Conservation (phyloP, 2,329 filamentous ascomycete species). For the Aspergillus melleus region DNA sequence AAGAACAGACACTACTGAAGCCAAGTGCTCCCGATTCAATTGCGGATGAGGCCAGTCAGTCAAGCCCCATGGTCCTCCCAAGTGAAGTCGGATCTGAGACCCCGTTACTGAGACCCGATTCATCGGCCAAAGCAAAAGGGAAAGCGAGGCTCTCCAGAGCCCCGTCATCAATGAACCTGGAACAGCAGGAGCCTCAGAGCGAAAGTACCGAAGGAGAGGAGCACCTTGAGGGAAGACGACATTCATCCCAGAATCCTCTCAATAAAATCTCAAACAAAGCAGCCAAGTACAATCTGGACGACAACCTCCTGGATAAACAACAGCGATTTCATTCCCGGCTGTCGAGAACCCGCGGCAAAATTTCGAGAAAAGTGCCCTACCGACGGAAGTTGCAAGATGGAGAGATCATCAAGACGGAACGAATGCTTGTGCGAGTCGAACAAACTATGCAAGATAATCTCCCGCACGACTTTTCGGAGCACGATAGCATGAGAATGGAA, state of each 20-base stretch:
- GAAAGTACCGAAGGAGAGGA: slow-evolving; percentile 24
- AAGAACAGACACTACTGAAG: slow-evolving; percentile 2
- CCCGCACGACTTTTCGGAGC: slow-evolving; percentile 64
- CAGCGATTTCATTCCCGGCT: slow-evolving; percentile 41
- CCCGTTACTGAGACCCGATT: slow-evolving; percentile 30
- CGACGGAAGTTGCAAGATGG: slow-evolving; percentile 52
- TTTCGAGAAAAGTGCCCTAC: slow-evolving; percentile 35
- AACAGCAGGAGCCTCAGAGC: slow-evolving; percentile 36
- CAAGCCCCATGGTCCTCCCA: slow-evolving; percentile 21
- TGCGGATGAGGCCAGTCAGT: slow-evolving; percentile 21
- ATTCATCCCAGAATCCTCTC: slow-evolving; percentile 20
- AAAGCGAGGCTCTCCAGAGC: slow-evolving; percentile 12
- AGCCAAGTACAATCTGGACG: slow-evolving; percentile 47
- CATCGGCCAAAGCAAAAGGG: slow-evolving; percentile 22
- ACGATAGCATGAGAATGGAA: slow-evolving; percentile 60
- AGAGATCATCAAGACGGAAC: slow-evolving; percentile 66
- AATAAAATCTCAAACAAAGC: slow-evolving; percentile 30
- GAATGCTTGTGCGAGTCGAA: slow-evolving; percentile 66
- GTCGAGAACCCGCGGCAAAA: slow-evolving; percentile 36
- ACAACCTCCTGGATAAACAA: slow-evolving; percentile 43
- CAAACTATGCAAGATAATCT: slow-evolving; percentile 51
- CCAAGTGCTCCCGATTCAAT: slow-evolving; percentile 9
- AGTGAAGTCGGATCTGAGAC: slow-evolving; percentile 37
- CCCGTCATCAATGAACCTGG: slow-evolving; percentile 22
- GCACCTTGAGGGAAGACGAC: slow-evolving; percentile 4